phyloP scores from a whole-genome alignment of 2,329 filamentous ascomycete genomes.

The Talaromyces sp. region DNA sequence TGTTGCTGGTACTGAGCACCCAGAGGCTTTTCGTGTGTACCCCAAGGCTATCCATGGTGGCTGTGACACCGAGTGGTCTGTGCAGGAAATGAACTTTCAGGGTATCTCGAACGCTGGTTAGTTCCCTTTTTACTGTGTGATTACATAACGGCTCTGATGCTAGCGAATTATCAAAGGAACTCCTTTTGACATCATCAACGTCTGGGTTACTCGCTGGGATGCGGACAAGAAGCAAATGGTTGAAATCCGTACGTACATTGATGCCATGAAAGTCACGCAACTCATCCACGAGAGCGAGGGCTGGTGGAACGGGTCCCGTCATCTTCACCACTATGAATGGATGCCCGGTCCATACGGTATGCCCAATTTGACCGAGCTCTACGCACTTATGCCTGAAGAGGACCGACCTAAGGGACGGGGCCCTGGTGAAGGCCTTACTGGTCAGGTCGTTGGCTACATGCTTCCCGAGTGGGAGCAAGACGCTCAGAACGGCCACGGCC shows the following conservation, averaged over 20 bases:
- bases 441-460: background rate
- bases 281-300: constrained; percentile 36
- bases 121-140: constrained; percentile 25
- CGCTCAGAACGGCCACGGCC: background rate
- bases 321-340: constrained; percentile 30
- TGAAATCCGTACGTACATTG: constrained; percentile 36
- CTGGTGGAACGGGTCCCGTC: constrained; percentile 30
- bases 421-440: background rate
- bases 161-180: background rate
- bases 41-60: constrained; percentile 34
- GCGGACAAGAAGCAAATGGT: constrained; percentile 30
- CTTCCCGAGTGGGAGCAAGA: background rate
- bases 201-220: constrained; percentile 37
- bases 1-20: constrained; percentile 24
- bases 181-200: constrained; percentile 34
- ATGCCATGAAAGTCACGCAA: constrained; percentile 23
- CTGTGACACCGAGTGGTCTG: constrained; percentile 35
- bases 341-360: constrained; percentile 36
- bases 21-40: constrained; percentile 33
- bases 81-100: constrained; percentile 34
- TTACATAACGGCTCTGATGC: background rate
- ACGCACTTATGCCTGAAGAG: background rate
- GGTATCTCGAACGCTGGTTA: constrained; percentile 36
- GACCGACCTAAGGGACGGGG: background rate
- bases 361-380: constrained; percentile 28